Conservation (phyloP, 202 grass and related monocot species). For the Bolboschoenoplectus hybrid region DNA sequence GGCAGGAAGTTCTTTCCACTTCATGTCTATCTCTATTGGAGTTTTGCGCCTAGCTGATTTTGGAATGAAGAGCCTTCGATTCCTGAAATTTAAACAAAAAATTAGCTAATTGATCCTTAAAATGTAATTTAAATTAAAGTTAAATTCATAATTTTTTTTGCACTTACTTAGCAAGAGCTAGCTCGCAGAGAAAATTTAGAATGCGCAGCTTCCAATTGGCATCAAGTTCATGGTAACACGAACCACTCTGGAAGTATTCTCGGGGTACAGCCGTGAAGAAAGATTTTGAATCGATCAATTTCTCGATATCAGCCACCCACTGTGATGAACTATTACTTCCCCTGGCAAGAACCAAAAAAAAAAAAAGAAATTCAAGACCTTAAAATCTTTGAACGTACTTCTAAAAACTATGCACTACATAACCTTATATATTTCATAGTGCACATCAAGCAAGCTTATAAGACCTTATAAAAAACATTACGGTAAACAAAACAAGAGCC, state of each 20-base stretch:
- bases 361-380: no score
- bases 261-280: background rate
- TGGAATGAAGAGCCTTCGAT: background rate
- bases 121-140: background rate
- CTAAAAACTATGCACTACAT: no score
- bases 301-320: background rate
- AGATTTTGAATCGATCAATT: background rate
- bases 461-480: no score
- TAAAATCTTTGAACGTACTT: no score
- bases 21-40: background rate
- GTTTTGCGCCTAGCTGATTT: background rate
- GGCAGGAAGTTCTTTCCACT: slow-evolving; percentile 9
- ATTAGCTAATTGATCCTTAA: background rate
- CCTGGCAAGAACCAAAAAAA: background rate
- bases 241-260: slow-evolving; percentile 3
- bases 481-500: no score
- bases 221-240: background rate
- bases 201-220: background rate
- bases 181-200: background rate
- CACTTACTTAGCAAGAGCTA: slow-evolving; percentile 3
- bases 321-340: background rate
- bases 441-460: background rate
- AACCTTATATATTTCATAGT: background rate
- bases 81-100: background rate
- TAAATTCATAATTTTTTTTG: background rate